phyloP scores from a whole-genome alignment of 2,329 filamentous ascomycete genomes.

The Colletotrichum sp. region DNA sequence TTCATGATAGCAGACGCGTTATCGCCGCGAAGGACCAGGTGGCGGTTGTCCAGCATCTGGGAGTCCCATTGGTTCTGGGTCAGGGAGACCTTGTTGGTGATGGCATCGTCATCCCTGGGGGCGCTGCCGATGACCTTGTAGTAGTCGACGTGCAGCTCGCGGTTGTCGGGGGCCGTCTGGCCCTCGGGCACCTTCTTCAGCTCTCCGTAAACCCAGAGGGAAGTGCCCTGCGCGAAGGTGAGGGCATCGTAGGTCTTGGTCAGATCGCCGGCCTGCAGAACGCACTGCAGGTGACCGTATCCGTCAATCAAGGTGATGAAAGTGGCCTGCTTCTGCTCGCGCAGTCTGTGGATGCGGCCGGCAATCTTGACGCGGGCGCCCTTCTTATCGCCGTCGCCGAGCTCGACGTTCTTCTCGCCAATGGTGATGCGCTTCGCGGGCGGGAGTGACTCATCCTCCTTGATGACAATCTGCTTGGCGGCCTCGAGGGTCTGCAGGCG shows the following conservation, averaged over 20 bases:
- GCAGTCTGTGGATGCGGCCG: conserved; percentile 82
- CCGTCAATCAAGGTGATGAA: conserved; percentile 90
- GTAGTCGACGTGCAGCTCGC: conserved; percentile 90
- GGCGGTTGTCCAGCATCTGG: conserved; percentile 77
- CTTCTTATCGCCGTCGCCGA: conserved; percentile 62
- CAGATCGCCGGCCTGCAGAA: conserved; percentile 77
- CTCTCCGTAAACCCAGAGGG: conserved; percentile 82
- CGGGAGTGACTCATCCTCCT: conserved; percentile 75
- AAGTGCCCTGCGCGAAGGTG: conserved; percentile 86
- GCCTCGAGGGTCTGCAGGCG: conserved; percentile 71
- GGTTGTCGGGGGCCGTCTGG: conserved; percentile 79
- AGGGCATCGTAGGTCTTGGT: conserved; percentile 92
- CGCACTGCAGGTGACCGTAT: conserved; percentile 83
- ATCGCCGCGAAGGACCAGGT: conserved; percentile 86
- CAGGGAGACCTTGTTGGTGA: conserved; percentile 75
- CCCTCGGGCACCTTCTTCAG: conserved; percentile 81
- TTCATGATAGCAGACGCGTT: conserved; percentile 85
- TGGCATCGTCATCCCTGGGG: conserved; percentile 86
- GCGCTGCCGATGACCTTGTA: conserved; percentile 81
- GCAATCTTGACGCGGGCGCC: conserved; percentile 80
- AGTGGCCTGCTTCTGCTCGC: conserved; percentile 82
- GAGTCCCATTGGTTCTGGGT: conserved; percentile 61
- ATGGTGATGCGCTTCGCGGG: conserved; percentile 78
- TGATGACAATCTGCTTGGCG: conserved; percentile 75
- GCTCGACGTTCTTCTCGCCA: conserved; percentile 68